Evolutionary conservation across 495 filamentous ascomycete species (phyloP).

Genomic region (Terfezia claveryi): DNA sequence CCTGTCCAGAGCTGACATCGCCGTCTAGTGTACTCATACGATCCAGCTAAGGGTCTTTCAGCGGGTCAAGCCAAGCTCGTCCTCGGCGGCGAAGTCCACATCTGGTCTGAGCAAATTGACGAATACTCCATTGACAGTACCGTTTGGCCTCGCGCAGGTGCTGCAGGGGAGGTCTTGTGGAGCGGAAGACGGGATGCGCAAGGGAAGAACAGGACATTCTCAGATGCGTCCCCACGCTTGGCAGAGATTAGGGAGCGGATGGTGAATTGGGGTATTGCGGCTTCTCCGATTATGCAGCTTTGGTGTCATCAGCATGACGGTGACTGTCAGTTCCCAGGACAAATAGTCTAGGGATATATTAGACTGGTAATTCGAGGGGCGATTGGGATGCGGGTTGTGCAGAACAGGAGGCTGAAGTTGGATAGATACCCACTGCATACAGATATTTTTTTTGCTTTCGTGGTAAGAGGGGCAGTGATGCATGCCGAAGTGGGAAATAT

Average conservation of each 20-base stretch:
- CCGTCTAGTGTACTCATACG: slow-evolving; percentile 41
- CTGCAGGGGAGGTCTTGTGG: slow-evolving; percentile 59
- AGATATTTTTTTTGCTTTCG: no score
- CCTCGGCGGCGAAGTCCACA: slow-evolving; percentile 51
- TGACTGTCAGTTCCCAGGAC: slow-evolving; percentile 7
- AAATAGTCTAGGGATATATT: no score
- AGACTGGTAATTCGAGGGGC: no score
- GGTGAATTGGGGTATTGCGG: slow-evolving; percentile 38
- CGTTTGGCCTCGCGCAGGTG: slow-evolving; percentile 52
- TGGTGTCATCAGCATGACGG: slow-evolving; percentile 28
- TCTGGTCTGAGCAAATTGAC: slow-evolving; percentile 65
- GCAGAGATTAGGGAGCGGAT: slow-evolving; percentile 51
- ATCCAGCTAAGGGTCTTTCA: slow-evolving; percentile 41
- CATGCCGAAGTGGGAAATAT: no score
- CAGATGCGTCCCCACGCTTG: slow-evolving; percentile 40
- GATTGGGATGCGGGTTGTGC: no score
- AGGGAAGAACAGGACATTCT: slow-evolving; percentile 41
- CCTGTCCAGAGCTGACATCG: background rate
- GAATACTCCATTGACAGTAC: slow-evolving; percentile 41
- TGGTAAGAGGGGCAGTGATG: no score
- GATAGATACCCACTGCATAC: no score
- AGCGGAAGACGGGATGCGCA: slow-evolving; percentile 36
- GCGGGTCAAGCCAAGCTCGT: slow-evolving; percentile 36
- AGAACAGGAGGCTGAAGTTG: no score
- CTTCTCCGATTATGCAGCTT: slow-evolving; percentile 34